Percentiles rank a stretch among this genome's conserved stretches.
Evolutionary conservation across 345 rosid genomes (phyloP).

Genomic region (Eucalyptus decipiens): DNA sequence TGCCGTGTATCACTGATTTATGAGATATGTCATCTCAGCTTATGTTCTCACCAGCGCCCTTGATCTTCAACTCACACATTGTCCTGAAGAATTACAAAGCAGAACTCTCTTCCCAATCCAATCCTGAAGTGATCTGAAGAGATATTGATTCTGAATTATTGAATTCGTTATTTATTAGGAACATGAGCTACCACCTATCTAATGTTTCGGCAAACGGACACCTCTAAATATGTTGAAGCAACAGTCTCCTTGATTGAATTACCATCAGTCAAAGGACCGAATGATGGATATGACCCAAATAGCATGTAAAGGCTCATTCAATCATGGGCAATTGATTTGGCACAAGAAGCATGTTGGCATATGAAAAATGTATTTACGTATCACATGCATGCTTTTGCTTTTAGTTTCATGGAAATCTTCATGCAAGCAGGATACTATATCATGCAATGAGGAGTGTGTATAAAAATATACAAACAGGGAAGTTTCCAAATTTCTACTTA

Average conservation of each 20-base stretch:
- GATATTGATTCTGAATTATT: neutral
- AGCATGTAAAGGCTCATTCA: neutral
- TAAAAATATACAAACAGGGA: neutral
- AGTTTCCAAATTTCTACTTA: neutral
- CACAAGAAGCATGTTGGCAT: neutral
- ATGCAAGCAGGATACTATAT: neutral
- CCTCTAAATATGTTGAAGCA: neutral
- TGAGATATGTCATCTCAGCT: neutral
- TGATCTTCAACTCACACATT: neutral
- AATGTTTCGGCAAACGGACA: neutral
- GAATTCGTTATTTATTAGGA: neutral
- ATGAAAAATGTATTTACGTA: too few species aligned
- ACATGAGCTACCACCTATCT: neutral
- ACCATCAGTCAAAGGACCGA: neutral
- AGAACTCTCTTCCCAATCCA: neutral
- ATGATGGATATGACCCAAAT: neutral
- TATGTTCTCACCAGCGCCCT: neutral
- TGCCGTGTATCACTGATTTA: neutral
- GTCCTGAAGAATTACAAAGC: neutral
- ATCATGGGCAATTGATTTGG: neutral
- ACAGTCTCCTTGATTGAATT: neutral
- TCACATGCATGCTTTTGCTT: neutral
- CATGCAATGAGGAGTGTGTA: neutral
- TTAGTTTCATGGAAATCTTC: neutral
- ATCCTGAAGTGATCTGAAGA: neutral